Conservation (phyloP, 495 filamentous ascomycete genomes). For the Penicillium desertorum region DNA sequence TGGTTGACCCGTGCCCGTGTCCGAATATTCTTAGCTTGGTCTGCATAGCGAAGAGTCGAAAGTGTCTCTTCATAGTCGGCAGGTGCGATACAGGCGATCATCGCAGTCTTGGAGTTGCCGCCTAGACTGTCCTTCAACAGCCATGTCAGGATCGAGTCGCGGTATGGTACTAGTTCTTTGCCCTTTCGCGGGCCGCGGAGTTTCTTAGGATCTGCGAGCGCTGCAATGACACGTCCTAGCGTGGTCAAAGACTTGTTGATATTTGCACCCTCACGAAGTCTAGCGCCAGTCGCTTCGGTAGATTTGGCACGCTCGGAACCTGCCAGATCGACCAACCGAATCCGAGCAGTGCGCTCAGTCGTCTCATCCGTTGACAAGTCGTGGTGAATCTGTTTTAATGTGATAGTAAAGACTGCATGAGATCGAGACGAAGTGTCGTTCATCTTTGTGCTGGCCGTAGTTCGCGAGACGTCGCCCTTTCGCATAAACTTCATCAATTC, state of each 20-base stretch:
- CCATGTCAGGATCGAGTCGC: constrained; percentile 97
- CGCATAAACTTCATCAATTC: constrained; percentile 92
- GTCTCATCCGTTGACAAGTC: constrained; percentile 93
- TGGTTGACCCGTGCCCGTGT: constrained; percentile 97
- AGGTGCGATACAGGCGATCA: constrained; percentile 97
- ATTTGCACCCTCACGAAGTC: constrained; percentile 90
- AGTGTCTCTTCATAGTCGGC: constrained; percentile 97
- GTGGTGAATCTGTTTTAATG: constrained; percentile 94
- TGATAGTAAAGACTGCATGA: constrained; percentile 97
- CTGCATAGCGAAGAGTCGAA: constrained; percentile 92
- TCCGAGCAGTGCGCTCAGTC: constrained; percentile 88
- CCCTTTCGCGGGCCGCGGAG: constrained; percentile 51
- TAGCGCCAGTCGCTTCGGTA: constrained; percentile 88
- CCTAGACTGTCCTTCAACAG: constrained; percentile 92
- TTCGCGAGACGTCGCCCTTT: constrained; percentile 82
- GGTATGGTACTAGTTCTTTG: constrained; percentile 83
- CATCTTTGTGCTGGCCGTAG: constrained; percentile 97
- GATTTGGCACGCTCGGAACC: constrained; percentile 93
- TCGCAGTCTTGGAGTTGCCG: constrained; percentile 95
- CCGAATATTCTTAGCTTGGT: constrained; percentile 96
- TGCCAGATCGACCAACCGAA: constrained; percentile 92
- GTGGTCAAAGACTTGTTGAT: constrained; percentile 99
- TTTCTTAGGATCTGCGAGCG: constrained; percentile 79
- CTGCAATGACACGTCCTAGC: constrained; percentile 93
- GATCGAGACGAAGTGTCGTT: constrained; percentile 94